Conservation (phyloP, 352 stramenopile genomes). For the Thraustochytrium sp. region DNA sequence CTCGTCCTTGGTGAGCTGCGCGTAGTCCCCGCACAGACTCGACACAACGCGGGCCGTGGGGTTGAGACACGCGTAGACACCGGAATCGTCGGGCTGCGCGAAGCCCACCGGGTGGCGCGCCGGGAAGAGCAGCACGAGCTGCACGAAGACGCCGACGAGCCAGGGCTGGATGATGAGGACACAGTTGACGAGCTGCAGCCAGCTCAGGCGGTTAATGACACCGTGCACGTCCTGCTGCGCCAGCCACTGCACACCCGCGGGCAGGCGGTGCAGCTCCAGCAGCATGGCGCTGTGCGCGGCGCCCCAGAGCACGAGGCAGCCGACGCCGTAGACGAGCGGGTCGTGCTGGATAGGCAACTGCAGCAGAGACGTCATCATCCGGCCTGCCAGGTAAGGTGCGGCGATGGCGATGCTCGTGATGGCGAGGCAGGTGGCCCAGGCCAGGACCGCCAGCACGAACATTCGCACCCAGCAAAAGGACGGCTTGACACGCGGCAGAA, state of each 20-base stretch:
- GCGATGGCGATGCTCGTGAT: background rate
- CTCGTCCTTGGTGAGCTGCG: background rate
- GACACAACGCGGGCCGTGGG: too few relatives aligned
- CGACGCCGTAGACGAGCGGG: constrained; percentile 23
- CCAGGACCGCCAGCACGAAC: background rate
- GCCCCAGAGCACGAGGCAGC: background rate
- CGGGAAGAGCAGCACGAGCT: constrained; percentile 2
- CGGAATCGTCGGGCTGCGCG: too few relatives aligned
- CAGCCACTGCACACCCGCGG: background rate
- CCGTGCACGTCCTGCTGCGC: background rate
- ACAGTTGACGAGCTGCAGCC: background rate
- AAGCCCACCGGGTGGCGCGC: background rate
- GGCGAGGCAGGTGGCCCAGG: background rate
- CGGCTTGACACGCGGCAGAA: background rate
- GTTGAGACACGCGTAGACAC: too few relatives aligned
- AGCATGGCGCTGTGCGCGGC: background rate
- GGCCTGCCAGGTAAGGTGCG: background rate
- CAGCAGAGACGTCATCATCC: background rate
- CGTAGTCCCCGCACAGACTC: background rate
- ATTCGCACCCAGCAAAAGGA: background rate
- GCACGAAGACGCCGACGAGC: background rate
- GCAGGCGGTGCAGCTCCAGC: background rate
- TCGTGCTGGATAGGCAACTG: constrained; percentile 6
- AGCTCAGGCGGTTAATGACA: background rate
- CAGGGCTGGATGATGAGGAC: background rate